These are phyloP conservation scores for Cochliopodium minus DNA, from an alignment of 208 protist species.

Conservation along the genomic window DNA sequence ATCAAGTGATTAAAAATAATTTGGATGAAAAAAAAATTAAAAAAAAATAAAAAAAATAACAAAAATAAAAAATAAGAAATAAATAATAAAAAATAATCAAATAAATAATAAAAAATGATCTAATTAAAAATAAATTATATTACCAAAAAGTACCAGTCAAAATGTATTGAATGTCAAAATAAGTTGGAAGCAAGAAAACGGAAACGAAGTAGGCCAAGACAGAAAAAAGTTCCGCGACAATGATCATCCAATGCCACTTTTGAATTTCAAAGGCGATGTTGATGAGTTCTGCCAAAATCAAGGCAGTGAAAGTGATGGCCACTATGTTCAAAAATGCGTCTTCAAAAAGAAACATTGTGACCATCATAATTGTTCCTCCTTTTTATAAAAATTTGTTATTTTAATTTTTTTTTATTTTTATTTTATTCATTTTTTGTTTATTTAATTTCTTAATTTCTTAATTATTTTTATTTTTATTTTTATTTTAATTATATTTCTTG, in stretches of 20 bases:
- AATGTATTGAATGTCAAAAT: constrained; percentile 76
- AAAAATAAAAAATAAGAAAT: no score
- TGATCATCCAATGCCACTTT: constrained; percentile 57
- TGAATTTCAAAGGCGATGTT: constrained; percentile 78
- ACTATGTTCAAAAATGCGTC: constrained; percentile 78
- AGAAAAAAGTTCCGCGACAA: constrained; percentile 58
- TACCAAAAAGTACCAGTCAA: constrained; percentile 37
- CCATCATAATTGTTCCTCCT: constrained; percentile 83
- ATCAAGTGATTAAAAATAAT: no score
- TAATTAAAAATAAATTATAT: no score
- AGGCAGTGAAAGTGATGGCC: constrained; percentile 84
- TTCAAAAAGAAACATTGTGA: constrained; percentile 77
- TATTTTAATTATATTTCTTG: constrained; percentile 1
- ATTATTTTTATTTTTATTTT: constrained; percentile 25
- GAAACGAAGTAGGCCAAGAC: constrained; percentile 67
- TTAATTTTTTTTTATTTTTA: background rate
- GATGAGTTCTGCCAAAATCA: constrained; percentile 87
- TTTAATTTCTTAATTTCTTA: no score
- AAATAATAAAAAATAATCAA: no score
- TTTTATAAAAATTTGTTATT: constrained; percentile 52
- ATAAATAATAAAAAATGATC: no score
- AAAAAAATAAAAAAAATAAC: no score
- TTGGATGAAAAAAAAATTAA: no score
- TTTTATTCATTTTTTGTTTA: no score
- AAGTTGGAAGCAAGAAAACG: constrained; percentile 61